Percentiles rank a stretch among this genome's conserved stretches.
These are phyloP conservation scores for Tetrapisispora nanseiensis DNA, from an alignment of 805 yeast species.

Conservation along the genomic window DNA sequence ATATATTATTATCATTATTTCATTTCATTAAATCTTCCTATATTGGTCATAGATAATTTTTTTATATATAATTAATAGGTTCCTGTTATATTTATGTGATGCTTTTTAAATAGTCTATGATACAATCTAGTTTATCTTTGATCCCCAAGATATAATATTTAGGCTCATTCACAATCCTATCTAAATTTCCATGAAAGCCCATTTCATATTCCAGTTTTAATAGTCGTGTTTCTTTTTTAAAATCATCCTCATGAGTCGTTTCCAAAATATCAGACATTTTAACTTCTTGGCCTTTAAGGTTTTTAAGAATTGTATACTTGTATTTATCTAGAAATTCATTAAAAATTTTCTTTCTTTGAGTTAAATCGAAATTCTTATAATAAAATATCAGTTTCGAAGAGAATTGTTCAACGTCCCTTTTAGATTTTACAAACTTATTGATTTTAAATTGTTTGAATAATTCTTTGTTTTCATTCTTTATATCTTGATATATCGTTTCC, in stretches of 20 bases:
- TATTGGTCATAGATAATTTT: too few relatives aligned
- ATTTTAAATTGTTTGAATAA: slow-evolving; percentile 19
- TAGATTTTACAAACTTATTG: slow-evolving; percentile 14
- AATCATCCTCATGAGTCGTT: slow-evolving; percentile 7
- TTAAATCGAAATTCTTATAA: slow-evolving; percentile 17
- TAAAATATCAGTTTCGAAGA: slow-evolving; percentile 21
- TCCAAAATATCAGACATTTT: slow-evolving; percentile 5
- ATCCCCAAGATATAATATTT: slow-evolving; percentile 22
- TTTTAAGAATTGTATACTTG: slow-evolving; percentile 1
- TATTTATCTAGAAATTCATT: slow-evolving; percentile 6
- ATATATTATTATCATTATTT: background rate
- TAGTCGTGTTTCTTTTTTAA: slow-evolving; percentile 17
- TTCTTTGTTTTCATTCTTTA: slow-evolving; percentile 15
- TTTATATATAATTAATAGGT: too few relatives aligned
- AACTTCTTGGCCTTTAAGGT: slow-evolving; percentile 3
- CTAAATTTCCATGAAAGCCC: slow-evolving; percentile 7
- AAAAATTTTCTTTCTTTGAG: slow-evolving; percentile 14
- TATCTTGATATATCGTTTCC: slow-evolving; percentile 20
- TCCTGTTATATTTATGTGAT: background rate
- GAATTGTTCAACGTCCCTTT: slow-evolving; percentile 18
- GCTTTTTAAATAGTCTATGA: slow-evolving; percentile 1
- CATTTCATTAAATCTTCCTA: too few relatives aligned
- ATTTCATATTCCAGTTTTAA: slow-evolving; percentile 16
- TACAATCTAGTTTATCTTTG: slow-evolving; percentile 15
- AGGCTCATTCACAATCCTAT: slow-evolving; percentile 8